phyloP scores from a whole-genome alignment of 1,139 yeast genomes.

The Hanseniaspora uvarum region DNA sequence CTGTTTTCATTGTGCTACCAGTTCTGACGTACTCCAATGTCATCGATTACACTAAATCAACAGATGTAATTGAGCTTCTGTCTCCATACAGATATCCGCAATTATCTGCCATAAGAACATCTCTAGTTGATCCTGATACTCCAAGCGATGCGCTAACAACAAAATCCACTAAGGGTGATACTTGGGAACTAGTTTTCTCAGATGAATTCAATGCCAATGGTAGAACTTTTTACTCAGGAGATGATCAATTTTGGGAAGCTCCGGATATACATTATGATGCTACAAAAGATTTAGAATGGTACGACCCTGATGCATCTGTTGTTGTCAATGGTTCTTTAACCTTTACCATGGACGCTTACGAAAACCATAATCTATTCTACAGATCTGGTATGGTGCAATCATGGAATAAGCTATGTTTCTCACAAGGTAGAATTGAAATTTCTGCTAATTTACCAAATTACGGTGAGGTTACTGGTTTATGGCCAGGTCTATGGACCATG shows the following conservation, averaged over 20 bases:
- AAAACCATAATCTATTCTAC: constrained; percentile 61
- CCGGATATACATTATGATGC: constrained; percentile 70
- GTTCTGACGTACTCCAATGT: constrained; percentile 66
- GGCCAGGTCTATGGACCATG: constrained; percentile 90
- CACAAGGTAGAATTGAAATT: constrained; percentile 62
- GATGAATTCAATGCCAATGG: constrained; percentile 81
- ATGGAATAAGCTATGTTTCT: constrained; percentile 76
- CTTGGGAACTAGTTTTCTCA: constrained; percentile 63
- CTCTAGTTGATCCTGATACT: constrained; percentile 68
- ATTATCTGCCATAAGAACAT: constrained; percentile 51
- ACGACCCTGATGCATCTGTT: constrained; percentile 68
- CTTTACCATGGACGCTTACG: constrained; percentile 62
- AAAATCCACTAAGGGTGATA: constrained; percentile 44
- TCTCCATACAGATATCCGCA: constrained; percentile 51
- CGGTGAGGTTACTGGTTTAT: constrained; percentile 60
- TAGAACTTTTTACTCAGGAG: constrained; percentile 70
- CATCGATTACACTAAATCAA: constrained; percentile 30
- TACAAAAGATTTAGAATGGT: constrained; percentile 79
- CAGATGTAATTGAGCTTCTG: constrained; percentile 38
- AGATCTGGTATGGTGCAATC: constrained; percentile 77
- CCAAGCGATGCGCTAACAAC: constrained; percentile 46
- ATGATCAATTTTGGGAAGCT: constrained; percentile 75
- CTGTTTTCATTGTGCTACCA: constrained; percentile 61
- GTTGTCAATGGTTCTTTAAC: constrained; percentile 58
- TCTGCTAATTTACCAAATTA: constrained; percentile 63